A percentile compares a stretch with the other conserved stretches of the same genome.
phyloP scores from a whole-genome alignment of 1,284 basidiomycete species.

The Dichomitus squalens region DNA sequence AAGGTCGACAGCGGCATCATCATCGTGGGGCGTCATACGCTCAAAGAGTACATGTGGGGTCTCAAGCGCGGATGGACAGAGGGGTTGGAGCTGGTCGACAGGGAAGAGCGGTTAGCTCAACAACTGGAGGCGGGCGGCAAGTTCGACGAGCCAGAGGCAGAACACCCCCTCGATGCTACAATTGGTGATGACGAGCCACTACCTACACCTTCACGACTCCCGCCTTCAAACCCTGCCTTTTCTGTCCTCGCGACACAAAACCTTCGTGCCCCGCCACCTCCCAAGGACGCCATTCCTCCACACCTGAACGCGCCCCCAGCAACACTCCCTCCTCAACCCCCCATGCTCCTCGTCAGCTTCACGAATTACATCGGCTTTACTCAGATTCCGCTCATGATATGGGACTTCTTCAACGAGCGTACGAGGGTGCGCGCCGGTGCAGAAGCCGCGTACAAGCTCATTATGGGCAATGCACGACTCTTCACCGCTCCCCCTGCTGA shows the following conservation, averaged over 20 bases:
- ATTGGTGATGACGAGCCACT: slow-evolving; percentile 40
- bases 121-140: slow-evolving; percentile 72
- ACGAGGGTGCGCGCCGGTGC: slow-evolving; percentile 77
- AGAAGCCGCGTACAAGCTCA: slow-evolving; percentile 79
- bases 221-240: slow-evolving; percentile 41
- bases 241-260: slow-evolving; percentile 41
- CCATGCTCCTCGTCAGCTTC: slow-evolving; percentile 88
- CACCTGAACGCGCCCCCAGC: slow-evolving; percentile 50
- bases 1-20: slow-evolving; percentile 84
- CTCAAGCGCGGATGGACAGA: slow-evolving; percentile 87
- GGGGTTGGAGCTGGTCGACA: slow-evolving; percentile 67
- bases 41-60: slow-evolving; percentile 95
- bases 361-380: slow-evolving; percentile 84
- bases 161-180: slow-evolving; percentile 23
- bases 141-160: slow-evolving; percentile 69
- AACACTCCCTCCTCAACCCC: slow-evolving; percentile 76
- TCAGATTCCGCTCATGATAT: slow-evolving; percentile 89
- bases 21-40: slow-evolving; percentile 87
- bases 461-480: slow-evolving; percentile 67
- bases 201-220: slow-evolving; percentile 42
- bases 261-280: slow-evolving; percentile 26
- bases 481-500: slow-evolving; percentile 46
- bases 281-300: slow-evolving; percentile 28
- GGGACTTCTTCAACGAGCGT: slow-evolving; percentile 93
- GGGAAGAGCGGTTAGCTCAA: slow-evolving; percentile 75